phyloP scores from a whole-genome alignment of 768 basidiomycete species.

The Lyophyllum atratum region DNA sequence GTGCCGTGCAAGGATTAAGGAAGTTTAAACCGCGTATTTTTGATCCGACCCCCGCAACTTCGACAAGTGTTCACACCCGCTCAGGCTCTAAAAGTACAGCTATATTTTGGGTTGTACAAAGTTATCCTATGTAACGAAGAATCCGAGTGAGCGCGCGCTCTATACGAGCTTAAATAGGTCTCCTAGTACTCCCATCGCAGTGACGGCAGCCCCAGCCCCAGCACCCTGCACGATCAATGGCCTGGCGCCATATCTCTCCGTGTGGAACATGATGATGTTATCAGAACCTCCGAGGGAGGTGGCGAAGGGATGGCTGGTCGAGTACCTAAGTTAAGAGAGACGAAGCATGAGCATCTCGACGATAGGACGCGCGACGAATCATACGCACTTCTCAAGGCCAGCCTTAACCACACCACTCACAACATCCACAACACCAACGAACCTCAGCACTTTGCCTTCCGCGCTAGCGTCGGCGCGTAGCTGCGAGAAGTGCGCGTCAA shows the following conservation, averaged over 20 bases:
- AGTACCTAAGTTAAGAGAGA: conserved; percentile 59
- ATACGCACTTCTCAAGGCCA: conserved; percentile 81
- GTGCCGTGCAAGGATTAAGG: neutral
- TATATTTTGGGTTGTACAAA: neutral
- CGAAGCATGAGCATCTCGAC: neutral
- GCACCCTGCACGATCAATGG: conserved; percentile 95
- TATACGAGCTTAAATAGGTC: conserved; percentile 70
- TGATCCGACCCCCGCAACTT: neutral
- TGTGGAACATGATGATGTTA: conserved; percentile 98
- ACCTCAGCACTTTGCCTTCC: conserved; percentile 86
- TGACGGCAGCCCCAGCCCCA: conserved; percentile 97
- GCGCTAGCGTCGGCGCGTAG: conserved; percentile 76
- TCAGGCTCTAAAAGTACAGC: neutral
- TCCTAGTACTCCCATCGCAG: conserved; percentile 95
- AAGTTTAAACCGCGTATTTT: neutral
- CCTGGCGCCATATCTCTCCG: conserved; percentile 83
- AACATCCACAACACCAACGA: conserved; percentile 93
- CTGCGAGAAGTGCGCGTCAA: conserved; percentile 76
- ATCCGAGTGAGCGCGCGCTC: too few relatives aligned
- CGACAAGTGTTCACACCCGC: neutral
- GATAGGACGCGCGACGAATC: neutral
- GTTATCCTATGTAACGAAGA: too few relatives aligned
- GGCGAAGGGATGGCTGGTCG: conserved; percentile 88
- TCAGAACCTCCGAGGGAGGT: conserved; percentile 95
- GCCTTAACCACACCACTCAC: conserved; percentile 73